phyloP scores from a whole-genome alignment of 2,329 filamentous ascomycete species.

The Fusarium staphyleae region DNA sequence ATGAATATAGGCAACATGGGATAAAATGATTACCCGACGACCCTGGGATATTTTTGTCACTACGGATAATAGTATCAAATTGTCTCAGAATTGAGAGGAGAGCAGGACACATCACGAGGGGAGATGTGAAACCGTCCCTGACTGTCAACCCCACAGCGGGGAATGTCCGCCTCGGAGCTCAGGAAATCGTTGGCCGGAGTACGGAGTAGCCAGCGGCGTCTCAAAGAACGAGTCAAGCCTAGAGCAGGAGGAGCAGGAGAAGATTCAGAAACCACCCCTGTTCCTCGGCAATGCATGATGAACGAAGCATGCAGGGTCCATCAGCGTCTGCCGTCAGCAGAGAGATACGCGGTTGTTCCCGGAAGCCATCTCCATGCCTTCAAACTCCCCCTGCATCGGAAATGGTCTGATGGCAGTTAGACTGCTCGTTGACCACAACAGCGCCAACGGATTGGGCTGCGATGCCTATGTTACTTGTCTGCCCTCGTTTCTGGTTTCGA shows the following conservation, averaged over 20 bases:
- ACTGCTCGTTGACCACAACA: constrained; percentile 26
- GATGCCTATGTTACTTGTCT: constrained; percentile 22
- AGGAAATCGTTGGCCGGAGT: not conserved
- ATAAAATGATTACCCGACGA: no score
- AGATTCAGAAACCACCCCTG: not conserved
- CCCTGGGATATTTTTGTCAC: no score
- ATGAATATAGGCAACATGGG: no score
- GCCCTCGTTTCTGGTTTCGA: constrained; percentile 1
- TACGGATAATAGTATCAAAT: no score
- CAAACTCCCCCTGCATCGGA: constrained; percentile 31
- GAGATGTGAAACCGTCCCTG: no score
- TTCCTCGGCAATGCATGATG: constrained; percentile 5
- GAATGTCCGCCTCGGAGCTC: constrained; percentile 20
- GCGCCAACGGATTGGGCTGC: constrained; percentile 23
- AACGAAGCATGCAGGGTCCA: constrained; percentile 4
- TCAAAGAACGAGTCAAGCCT: not conserved
- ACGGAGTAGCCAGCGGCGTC: not conserved
- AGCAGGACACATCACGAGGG: no score
- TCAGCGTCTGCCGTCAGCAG: constrained; percentile 23
- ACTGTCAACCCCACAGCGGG: constrained; percentile 16
- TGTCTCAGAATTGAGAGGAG: no score
- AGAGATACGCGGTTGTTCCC: constrained; percentile 20
- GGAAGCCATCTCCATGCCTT: constrained; percentile 14
- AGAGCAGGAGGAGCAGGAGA: not conserved
- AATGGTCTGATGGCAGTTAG: constrained; percentile 35